Evolutionary conservation across 148 eudicot genomes (phyloP).

Genomic region (Rhododendron mucronatum): DNA sequence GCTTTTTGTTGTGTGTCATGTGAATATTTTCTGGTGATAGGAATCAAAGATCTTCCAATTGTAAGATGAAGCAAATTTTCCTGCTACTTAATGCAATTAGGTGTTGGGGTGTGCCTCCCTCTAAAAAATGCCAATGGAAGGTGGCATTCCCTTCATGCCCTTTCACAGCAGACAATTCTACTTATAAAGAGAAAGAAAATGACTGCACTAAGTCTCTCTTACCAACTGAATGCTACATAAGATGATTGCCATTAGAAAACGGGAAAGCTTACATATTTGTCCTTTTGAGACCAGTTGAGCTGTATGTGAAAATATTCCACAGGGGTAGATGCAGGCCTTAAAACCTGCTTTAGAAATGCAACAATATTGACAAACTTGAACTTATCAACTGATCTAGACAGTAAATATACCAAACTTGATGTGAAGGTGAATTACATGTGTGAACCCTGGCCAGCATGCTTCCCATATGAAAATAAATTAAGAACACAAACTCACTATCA

Average conservation of each 20-base stretch:
- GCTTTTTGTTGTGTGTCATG: no score
- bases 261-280: slow-evolving; percentile 21
- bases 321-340: slow-evolving; percentile 26
- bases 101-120: no score
- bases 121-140: no score
- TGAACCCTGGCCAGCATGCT: background rate
- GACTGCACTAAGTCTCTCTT: no score
- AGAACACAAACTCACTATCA: background rate
- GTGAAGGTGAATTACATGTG: background rate
- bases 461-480: background rate
- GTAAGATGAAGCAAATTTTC: no score
- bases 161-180: no score
- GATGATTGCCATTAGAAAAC: background rate
- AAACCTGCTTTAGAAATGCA: slow-evolving; percentile 19
- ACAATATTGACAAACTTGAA: background rate
- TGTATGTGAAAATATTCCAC: slow-evolving; percentile 28
- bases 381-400: background rate
- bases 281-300: slow-evolving; percentile 23
- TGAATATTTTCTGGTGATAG: no score
- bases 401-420: background rate
- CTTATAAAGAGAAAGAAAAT: background rate
- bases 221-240: background rate
- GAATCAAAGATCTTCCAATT: no score
- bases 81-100: no score
- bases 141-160: no score